phyloP scores from a whole-genome alignment of 2,329 filamentous ascomycete species.

The Fusarium brevicatenulatum region DNA sequence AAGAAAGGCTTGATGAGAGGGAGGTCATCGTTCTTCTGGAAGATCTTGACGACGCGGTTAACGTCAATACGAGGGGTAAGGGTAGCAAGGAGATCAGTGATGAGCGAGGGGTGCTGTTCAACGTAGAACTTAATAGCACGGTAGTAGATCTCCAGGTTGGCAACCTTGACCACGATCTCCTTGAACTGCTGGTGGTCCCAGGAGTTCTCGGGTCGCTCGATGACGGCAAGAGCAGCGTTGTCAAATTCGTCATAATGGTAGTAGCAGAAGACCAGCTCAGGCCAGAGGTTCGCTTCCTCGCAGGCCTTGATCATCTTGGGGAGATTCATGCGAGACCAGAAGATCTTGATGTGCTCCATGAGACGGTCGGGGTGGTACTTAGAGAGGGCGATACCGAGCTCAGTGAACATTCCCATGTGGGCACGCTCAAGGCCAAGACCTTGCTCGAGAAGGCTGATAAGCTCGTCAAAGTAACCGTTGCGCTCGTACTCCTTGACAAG shows the following conservation, averaged over 20 bases:
- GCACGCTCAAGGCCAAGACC: conserved; percentile 91
- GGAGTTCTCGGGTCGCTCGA: conserved; percentile 95
- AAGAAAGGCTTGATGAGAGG: conserved; percentile 99
- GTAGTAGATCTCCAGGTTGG: conserved; percentile 99
- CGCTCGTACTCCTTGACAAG: conserved; percentile 97
- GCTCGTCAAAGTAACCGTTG: conserved; percentile 98
- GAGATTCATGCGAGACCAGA: conserved; percentile 98
- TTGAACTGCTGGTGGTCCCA: conserved; percentile 99
- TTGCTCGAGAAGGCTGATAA: conserved; percentile 93
- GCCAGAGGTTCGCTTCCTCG: conserved; percentile 96
- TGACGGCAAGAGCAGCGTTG: conserved; percentile 95
- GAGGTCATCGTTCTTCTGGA: conserved; percentile 97
- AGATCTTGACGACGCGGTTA: conserved; percentile 99
- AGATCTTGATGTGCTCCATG: conserved; percentile 98
- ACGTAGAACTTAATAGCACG: conserved; percentile 96
- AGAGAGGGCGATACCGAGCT: conserved; percentile 88
- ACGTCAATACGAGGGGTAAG: conserved; percentile 96
- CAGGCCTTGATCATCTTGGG: conserved; percentile 95
- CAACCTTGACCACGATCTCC: conserved; percentile 97
- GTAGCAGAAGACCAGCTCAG: conserved; percentile 97
- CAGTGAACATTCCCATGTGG: conserved; percentile 98
- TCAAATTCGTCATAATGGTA: conserved; percentile 99
- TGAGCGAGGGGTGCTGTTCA: conserved; percentile 92
- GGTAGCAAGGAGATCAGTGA: conserved; percentile 94
- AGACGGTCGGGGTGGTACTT: conserved; percentile 95